These are phyloP conservation scores for Gilbertella persicaria DNA, from an alignment of 371 early-diverging fungal genomes.

Conservation along the genomic window DNA sequence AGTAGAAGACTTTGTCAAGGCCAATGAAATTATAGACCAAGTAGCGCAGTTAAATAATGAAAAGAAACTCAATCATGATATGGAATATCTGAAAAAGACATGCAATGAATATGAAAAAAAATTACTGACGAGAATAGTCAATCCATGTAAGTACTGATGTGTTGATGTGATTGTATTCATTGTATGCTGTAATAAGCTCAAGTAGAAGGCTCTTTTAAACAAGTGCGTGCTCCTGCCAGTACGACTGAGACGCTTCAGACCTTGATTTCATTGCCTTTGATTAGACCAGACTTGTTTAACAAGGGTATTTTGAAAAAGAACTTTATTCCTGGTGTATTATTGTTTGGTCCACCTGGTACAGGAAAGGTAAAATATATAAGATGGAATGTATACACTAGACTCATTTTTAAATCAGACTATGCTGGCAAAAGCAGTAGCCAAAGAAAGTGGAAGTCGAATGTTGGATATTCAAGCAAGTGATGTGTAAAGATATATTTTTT, in stretches of 20 bases:
- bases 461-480: constrained; percentile 93
- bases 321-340: constrained; percentile 80
- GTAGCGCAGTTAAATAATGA: constrained; percentile 1
- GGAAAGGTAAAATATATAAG: constrained; percentile 71
- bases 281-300: constrained; percentile 79
- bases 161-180: neutral
- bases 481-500: constrained; percentile 49
- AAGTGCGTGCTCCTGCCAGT: constrained; percentile 58
- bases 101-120: constrained; percentile 60
- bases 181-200: constrained; percentile 31
- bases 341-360: constrained; percentile 98
- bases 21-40: constrained; percentile 25
- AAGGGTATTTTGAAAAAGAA: constrained; percentile 77
- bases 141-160: constrained; percentile 53
- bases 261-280: constrained; percentile 83
- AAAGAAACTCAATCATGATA: constrained; percentile 14
- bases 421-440: constrained; percentile 96
- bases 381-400: no score
- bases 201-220: constrained; percentile 64
- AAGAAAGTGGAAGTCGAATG: constrained; percentile 92
- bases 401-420: constrained; percentile 67
- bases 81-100: constrained; percentile 26
- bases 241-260: constrained; percentile 85
- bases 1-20: constrained; percentile 26
- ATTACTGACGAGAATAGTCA: constrained; percentile 61